phyloP scores from a whole-genome alignment of 1,284 basidiomycete species.

The Pseudozyma pruni region DNA sequence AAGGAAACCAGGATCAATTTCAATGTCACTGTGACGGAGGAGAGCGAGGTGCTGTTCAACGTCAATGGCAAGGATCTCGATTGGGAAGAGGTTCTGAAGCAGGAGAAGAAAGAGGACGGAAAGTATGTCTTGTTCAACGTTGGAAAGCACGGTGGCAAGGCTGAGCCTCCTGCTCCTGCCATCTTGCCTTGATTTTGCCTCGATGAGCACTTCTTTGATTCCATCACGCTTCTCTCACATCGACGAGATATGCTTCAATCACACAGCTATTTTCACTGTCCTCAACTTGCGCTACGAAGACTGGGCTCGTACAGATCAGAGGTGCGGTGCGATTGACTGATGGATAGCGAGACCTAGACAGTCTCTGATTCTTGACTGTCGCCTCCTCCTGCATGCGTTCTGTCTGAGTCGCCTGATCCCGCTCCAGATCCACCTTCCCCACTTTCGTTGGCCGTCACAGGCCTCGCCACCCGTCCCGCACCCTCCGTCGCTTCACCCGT shows the following conservation, averaged over 20 bases:
- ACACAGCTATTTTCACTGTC: too few relatives aligned
- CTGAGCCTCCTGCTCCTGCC: not conserved
- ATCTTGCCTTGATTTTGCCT: not conserved
- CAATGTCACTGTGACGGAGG: conserved; percentile 20
- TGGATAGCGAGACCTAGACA: too few relatives aligned
- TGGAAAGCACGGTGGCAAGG: not conserved
- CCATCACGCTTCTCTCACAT: not conserved
- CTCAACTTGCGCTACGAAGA: too few relatives aligned
- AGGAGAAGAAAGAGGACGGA: not conserved
- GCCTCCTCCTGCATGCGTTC: too few relatives aligned
- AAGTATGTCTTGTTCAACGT: too few relatives aligned
- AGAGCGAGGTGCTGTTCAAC: conserved; percentile 16
- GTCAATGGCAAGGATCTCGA: conserved; percentile 19
- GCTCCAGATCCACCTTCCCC: not conserved
- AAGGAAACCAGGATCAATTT: conserved; percentile 11
- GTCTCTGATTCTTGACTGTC: too few relatives aligned
- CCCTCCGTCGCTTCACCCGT: too few relatives aligned
- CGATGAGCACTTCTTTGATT: not conserved
- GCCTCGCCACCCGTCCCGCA: not conserved
- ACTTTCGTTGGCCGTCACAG: too few relatives aligned
- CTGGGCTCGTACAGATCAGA: too few relatives aligned
- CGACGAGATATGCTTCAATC: too few relatives aligned
- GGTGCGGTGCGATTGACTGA: too few relatives aligned
- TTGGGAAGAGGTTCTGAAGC: conserved; percentile 11
- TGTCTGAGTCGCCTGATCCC: too few relatives aligned